A percentile compares a stretch with the other conserved stretches of the same genome.
Conservation (phyloP, 345 rosid species). For the Dipteronia sinensis region DNA sequence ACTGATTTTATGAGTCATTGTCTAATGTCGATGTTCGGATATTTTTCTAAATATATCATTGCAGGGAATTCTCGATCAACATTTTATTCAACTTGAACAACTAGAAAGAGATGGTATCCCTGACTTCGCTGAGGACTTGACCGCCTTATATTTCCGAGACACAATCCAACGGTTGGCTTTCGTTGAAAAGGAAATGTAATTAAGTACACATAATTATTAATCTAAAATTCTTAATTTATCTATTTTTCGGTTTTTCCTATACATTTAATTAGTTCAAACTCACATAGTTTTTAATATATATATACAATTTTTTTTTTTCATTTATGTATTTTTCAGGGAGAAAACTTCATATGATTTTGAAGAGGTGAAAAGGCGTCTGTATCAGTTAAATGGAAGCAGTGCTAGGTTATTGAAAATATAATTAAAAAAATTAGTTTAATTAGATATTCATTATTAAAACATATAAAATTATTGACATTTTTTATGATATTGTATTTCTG, state of each 20-base stretch:
- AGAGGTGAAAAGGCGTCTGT: not conserved
- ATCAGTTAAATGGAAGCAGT: not conserved
- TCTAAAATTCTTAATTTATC: not conserved
- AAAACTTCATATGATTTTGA: not conserved
- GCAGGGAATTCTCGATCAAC: not conserved
- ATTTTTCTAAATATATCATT: not conserved
- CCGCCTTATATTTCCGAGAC: not conserved
- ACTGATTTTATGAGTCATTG: no score
- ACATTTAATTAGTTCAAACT: not conserved
- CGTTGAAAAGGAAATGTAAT: not conserved
- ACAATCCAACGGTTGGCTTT: not conserved
- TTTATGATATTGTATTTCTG: not conserved
- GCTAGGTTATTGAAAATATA: not conserved
- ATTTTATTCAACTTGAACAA: not conserved
- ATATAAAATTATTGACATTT: not conserved
- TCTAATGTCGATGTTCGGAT: no score
- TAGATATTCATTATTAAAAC: not conserved
- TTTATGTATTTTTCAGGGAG: not conserved
- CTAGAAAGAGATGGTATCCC: not conserved
- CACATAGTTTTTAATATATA: not conserved
- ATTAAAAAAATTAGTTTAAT: no score
- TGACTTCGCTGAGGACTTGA: not conserved
- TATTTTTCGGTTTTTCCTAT: not conserved
- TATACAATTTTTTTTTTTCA: no score
- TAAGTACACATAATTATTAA: not conserved